These are phyloP conservation scores for Botryotinia convoluta DNA, from an alignment of 2,329 filamentous ascomycete species.

Conservation along the genomic window DNA sequence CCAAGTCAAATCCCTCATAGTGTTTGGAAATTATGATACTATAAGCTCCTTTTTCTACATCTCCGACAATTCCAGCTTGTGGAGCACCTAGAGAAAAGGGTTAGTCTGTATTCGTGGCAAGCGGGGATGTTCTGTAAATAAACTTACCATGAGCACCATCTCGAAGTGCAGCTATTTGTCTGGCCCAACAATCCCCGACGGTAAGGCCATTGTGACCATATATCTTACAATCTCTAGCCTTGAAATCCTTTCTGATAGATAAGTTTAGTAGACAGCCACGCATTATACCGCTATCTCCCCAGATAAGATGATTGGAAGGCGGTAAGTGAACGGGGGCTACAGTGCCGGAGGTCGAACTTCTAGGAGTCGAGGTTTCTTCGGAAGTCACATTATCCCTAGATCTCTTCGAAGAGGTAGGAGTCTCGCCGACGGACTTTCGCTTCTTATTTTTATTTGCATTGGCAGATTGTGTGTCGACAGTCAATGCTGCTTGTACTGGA, in stretches of 20 bases:
- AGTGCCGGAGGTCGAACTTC: no score
- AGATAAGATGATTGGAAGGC: conserved; percentile 3
- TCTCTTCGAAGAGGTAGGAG: background rate
- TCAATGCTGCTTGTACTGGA: background rate
- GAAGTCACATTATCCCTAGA: background rate
- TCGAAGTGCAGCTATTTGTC: background rate
- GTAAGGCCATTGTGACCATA: background rate
- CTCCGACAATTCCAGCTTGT: conserved; percentile 1
- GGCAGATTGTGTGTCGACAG: background rate
- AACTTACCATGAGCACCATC: conserved; percentile 18
- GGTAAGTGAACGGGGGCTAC: background rate
- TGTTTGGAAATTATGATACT: background rate
- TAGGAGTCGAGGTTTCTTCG: background rate
- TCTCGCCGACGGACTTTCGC: background rate
- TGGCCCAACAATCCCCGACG: background rate
- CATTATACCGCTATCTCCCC: background rate
- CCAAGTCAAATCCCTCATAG: background rate
- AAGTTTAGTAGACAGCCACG: background rate
- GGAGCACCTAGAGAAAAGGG: background rate
- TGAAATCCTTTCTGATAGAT: no score
- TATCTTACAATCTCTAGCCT: background rate
- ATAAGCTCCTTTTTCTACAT: background rate
- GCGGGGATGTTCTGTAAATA: background rate
- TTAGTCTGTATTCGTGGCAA: background rate
- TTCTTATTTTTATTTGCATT: background rate